phyloP scores from a whole-genome alignment of 179 eudicot genomes.

The Pouteria campechiana region DNA sequence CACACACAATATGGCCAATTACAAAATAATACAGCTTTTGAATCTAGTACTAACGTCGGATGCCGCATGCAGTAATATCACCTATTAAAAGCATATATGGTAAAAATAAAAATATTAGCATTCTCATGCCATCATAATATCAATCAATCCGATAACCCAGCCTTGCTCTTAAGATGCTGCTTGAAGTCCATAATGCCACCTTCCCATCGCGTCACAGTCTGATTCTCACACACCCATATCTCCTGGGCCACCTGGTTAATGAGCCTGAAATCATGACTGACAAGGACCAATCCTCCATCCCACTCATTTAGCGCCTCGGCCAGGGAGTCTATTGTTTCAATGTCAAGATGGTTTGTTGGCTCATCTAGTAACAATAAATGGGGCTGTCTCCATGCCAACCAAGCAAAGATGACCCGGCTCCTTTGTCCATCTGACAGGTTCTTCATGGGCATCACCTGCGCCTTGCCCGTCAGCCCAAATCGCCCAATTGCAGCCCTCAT shows the following conservation, averaged over 20 bases:
- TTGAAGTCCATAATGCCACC: conserved; percentile 88
- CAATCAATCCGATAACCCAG: conserved; percentile 50
- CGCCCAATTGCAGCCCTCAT: conserved; percentile 88
- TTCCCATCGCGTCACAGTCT: conserved; percentile 65
- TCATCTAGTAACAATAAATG: conserved; percentile 86
- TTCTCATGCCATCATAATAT: no score
- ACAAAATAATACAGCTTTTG: no score
- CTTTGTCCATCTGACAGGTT: conserved; percentile 89
- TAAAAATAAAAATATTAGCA: no score
- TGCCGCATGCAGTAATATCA: no score
- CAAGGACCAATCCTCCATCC: conserved; percentile 98
- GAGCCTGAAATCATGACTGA: conserved; percentile 92
- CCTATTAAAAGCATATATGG: no score
- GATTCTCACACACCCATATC: conserved; percentile 95
- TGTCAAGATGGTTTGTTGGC: conserved; percentile 94
- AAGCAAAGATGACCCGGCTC: conserved; percentile 84
- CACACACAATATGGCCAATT: no score
- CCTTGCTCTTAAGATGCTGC: conserved; percentile 57
- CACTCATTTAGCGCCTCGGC: conserved; percentile 95
- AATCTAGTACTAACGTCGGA: no score
- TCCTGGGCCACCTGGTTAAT: conserved; percentile 96
- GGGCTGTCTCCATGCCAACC: conserved; percentile 85
- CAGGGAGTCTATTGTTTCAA: conserved; percentile 87
- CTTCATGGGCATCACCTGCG: conserved; percentile 94
- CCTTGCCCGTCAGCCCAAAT: conserved; percentile 84